Evolutionary conservation across 257 asterid genomes (phyloP).

Genomic region (Handroanthus guayacan): DNA sequence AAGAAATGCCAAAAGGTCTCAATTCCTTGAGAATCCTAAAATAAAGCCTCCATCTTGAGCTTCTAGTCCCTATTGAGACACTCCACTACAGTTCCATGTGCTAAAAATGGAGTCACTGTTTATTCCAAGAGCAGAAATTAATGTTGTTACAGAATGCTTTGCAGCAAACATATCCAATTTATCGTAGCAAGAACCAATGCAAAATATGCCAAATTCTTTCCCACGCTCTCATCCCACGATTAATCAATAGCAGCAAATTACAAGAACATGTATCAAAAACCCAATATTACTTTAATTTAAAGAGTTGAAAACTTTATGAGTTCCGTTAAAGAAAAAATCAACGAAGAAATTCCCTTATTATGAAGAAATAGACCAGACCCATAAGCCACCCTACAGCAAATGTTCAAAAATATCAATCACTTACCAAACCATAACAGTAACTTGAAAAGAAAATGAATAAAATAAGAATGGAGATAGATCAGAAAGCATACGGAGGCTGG

Average conservation of each 20-base stretch:
- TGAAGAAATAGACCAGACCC: background rate
- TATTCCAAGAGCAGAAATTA: background rate
- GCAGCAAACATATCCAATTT: background rate
- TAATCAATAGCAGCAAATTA: background rate
- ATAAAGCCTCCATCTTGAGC: background rate
- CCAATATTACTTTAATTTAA: background rate
- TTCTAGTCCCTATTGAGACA: background rate
- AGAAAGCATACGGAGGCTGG: conserved; percentile 1
- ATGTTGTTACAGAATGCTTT: background rate
- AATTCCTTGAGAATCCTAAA: background rate
- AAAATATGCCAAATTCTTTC: background rate
- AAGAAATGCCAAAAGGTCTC: too few relatives aligned
- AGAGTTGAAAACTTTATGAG: background rate
- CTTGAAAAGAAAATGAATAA: background rate
- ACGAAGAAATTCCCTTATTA: conserved; percentile 1
- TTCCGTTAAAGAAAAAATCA: background rate
- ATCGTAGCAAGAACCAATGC: background rate
- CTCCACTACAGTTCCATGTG: background rate
- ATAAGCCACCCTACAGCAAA: background rate
- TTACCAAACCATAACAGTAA: background rate
- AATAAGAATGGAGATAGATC: background rate
- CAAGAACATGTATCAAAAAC: conserved; percentile 5
- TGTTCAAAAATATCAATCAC: background rate
- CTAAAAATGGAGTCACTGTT: background rate
- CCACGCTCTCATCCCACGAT: background rate